Evolutionary conservation across 83 land plant genomes (phyloP).

Genomic region (Picea abies): DNA sequence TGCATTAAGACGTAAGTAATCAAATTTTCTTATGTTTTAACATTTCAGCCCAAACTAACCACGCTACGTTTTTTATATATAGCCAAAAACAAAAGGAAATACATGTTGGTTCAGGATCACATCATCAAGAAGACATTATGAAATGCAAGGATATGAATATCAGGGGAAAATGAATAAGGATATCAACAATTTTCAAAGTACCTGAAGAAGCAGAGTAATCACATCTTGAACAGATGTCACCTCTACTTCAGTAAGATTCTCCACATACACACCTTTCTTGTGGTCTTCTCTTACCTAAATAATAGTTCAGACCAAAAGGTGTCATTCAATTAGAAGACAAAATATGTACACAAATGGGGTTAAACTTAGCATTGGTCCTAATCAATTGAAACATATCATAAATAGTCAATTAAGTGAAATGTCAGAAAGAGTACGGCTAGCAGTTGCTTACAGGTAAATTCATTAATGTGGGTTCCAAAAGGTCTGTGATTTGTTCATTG

Average conservation of each 20-base stretch:
- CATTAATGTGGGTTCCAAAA: conserved; percentile 41
- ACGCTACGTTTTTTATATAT: background rate
- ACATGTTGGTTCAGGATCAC: background rate
- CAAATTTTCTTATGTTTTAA: conserved; percentile 8
- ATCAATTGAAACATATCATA: conserved; percentile 3
- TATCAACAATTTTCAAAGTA: background rate
- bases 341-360: background rate
- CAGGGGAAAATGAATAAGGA: background rate
- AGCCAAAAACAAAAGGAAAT: background rate
- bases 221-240: conserved; percentile 38
- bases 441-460: conserved; percentile 36
- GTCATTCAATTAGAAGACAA: background rate
- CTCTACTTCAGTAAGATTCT: conserved; percentile 42
- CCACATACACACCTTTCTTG: conserved; percentile 19
- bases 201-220: conserved; percentile 30
- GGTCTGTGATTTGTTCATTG: conserved; percentile 52
- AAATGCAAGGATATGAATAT: background rate
- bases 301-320: background rate
- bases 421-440: background rate
- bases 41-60: no score
- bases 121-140: background rate
- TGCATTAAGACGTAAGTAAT: conserved; percentile 13
- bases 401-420: background rate
- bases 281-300: conserved; percentile 37
- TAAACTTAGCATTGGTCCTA: background rate